Conservation (phyloP, 805 yeast species). For the Candida suzukii region DNA sequence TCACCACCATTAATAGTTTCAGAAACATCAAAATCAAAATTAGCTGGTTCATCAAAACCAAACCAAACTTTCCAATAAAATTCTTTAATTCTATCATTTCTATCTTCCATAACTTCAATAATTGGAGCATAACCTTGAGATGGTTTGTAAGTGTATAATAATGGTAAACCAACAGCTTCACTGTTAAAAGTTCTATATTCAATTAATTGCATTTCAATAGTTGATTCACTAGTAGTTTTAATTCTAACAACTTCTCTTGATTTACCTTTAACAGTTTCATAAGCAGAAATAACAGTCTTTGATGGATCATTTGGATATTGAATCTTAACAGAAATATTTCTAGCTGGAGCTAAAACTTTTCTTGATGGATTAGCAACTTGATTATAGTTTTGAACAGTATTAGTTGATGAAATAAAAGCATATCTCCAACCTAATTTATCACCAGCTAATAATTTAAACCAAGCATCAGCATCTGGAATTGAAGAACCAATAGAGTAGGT, state of each 20-base stretch:
- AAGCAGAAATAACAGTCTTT: constrained; percentile 56
- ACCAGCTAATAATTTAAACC: constrained; percentile 86
- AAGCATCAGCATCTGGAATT: constrained; percentile 34
- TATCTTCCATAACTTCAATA: constrained; percentile 78
- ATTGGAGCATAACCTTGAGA: constrained; percentile 95
- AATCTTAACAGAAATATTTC: constrained; percentile 55
- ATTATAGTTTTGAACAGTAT: constrained; percentile 79
- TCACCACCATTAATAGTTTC: constrained; percentile 65
- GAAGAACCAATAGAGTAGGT: constrained; percentile 32
- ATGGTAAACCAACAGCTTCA: constrained; percentile 64
- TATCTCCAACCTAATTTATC: constrained; percentile 76
- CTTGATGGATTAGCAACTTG: constrained; percentile 75
- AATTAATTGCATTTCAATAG: constrained; percentile 67
- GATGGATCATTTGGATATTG: constrained; percentile 40
- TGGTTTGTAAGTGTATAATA: constrained; percentile 74
- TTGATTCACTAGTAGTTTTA: constrained; percentile 37
- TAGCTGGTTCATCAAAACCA: constrained; percentile 51
- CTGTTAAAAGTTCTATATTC: constrained; percentile 85
- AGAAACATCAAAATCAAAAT: constrained; percentile 66
- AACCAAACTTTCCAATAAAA: constrained; percentile 99
- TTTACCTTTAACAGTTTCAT: constrained; percentile 69
- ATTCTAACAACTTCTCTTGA: constrained; percentile 60
- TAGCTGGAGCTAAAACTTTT: constrained; percentile 70
- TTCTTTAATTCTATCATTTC: constrained; percentile 89
- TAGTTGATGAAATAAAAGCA: constrained; percentile 74